Percentiles rank a stretch among this genome's conserved stretches.
phyloP scores from a whole-genome alignment of 345 rosid species.

The Litchi chinensis region DNA sequence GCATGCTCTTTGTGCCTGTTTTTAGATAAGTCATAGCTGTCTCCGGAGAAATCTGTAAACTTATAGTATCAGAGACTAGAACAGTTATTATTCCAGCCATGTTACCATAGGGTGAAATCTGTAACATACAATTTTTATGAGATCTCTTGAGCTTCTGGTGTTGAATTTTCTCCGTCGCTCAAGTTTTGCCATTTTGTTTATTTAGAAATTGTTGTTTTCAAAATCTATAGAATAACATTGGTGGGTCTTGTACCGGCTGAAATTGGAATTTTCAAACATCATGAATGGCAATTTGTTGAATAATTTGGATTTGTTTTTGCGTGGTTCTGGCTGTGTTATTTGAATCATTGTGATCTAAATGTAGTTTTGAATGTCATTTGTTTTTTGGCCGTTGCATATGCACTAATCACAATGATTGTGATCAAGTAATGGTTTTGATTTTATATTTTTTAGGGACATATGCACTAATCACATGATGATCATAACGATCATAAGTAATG shows the following conservation, averaged over 20 bases:
- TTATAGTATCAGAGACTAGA: slow-evolving; percentile 15
- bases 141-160: slow-evolving; percentile 10
- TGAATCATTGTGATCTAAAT: not conserved
- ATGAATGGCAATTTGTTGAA: slow-evolving; percentile 2
- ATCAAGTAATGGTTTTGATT: no score
- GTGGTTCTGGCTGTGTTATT: not conserved
- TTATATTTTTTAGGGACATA: no score
- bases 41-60: slow-evolving; percentile 8
- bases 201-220: not conserved
- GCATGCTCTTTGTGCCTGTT: slow-evolving; percentile 1
- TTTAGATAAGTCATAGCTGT: slow-evolving; percentile 13
- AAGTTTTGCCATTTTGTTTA: not conserved
- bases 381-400: no score
- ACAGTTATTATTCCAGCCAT: not conserved
- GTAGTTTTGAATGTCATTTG: no score
- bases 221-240: not conserved
- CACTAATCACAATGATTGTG: no score
- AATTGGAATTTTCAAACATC: not conserved
- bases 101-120: slow-evolving; percentile 16
- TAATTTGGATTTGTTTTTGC: not conserved
- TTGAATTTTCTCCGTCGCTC: not conserved
- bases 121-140: slow-evolving; percentile 17
- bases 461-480: no score
- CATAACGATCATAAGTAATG: no score
- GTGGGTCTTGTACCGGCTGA: not conserved